Evolutionary conservation across 805 yeast genomes (phyloP), one percentile per base, ranked within the genome.

Genomic region (Pichia manshurica): DNA sequence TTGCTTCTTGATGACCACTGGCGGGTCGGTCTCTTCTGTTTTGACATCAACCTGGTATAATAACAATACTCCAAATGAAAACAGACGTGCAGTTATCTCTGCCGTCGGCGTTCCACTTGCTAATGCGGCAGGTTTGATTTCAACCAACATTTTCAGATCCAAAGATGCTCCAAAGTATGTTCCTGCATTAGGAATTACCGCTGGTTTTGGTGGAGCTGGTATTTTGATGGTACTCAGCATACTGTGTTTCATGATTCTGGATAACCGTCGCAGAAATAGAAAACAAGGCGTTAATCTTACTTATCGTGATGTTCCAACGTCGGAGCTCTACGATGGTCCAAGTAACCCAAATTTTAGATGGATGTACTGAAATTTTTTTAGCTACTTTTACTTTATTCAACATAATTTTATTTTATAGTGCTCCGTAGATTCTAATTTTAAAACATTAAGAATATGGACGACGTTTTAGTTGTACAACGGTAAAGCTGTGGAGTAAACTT

Each of bases 81-180:
- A 67, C 44, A 61, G 75, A 39, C 67, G 78, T 47, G 76, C 70
- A 10, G 74, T 72, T 19, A 60, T 74, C 38, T 66, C 75, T 5
- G 73, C 78, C 5, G 69, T 73, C 17, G 78, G 77, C 39, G 72
- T 77, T 53, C 80, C 81, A 3, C 66, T 77, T 47, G 81, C 80
- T 19, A 78, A 78, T 53, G 71, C 77, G 36, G 81, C 80, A 39
- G 82, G 82, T 47, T 70, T 78, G 48, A 73, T 78, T 42, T 70
- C 82, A 4, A 69, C 78, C 22, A 76, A 71, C 52, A 71, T 77
- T 37, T 78, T 77, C 60, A 63, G 75, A 48, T 56, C 74, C 10
- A 68, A 70, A 47, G 81, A 76, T 57, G 72, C 79, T 15, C 82
- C 82, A 15, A 72, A 69, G 35, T 78, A 75, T 53, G 64, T 57